Conservation (phyloP, 768 basidiomycete species). For the Rhizopogon rudus region DNA sequence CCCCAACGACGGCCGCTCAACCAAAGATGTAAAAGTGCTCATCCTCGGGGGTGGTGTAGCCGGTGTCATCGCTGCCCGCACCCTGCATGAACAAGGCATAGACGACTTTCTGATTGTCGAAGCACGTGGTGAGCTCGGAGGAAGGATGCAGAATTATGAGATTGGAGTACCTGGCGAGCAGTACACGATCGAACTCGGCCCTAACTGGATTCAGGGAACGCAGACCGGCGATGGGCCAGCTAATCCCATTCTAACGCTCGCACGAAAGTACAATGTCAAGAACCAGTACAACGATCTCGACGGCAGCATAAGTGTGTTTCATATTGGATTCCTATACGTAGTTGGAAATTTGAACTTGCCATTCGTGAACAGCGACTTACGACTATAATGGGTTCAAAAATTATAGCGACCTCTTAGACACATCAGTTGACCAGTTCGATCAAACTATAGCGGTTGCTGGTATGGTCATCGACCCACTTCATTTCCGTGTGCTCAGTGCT, state of each 20-base stretch:
- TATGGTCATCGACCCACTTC: slow-evolving; percentile 12
- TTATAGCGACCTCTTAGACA: slow-evolving; percentile 40
- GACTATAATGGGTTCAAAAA: slow-evolving; percentile 46
- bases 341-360: not conserved
- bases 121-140: slow-evolving; percentile 53
- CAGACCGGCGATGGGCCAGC: slow-evolving; percentile 42
- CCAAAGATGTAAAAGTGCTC: slow-evolving; percentile 34
- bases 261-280: slow-evolving; percentile 47
- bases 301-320: slow-evolving; percentile 38
- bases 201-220: slow-evolving; percentile 60
- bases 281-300: slow-evolving; percentile 42
- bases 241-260: slow-evolving; percentile 59
- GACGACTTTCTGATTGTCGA: slow-evolving; percentile 59
- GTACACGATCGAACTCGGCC: slow-evolving; percentile 48
- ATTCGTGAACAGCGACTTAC: slow-evolving; percentile 40
- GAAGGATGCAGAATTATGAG: slow-evolving; percentile 45
- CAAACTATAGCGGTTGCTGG: slow-evolving; percentile 42
- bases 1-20: not conserved
- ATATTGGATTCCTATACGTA: not conserved
- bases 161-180: slow-evolving; percentile 37
- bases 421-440: slow-evolving; percentile 34
- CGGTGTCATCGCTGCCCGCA: slow-evolving; percentile 60
- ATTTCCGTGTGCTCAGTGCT: not conserved
- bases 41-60: slow-evolving; percentile 65
- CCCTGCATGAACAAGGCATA: slow-evolving; percentile 48